Conservation (phyloP, 2,329 filamentous ascomycete species). For the Colletotrichum costaricense region DNA sequence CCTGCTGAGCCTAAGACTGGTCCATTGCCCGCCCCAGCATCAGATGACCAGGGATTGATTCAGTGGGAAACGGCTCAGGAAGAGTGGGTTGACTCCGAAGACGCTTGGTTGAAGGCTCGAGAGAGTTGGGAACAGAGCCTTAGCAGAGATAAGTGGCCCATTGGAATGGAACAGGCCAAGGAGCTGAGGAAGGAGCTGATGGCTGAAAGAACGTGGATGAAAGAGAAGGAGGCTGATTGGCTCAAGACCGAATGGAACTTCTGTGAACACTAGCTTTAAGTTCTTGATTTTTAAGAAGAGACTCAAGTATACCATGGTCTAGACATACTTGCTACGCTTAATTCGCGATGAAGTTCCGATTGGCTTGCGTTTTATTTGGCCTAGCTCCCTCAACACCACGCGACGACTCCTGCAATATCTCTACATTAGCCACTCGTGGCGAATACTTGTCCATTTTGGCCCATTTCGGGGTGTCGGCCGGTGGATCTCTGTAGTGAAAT, state of each 20-base stretch:
- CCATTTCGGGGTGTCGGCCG: no score
- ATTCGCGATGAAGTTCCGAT: no score
- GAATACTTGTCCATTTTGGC: no score
- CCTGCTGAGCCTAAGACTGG: slow-evolving; percentile 26
- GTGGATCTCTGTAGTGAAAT: no score
- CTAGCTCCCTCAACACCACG: no score
- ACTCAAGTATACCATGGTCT: background rate
- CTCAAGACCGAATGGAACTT: slow-evolving; percentile 36
- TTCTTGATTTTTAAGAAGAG: background rate
- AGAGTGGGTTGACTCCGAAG: background rate
- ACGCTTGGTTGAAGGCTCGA: slow-evolving; percentile 35
- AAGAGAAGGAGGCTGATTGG: background rate
- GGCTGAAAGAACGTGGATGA: slow-evolving; percentile 39
- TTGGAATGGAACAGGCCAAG: slow-evolving; percentile 40
- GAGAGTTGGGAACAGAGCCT: slow-evolving; percentile 30
- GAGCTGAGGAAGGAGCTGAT: slow-evolving; percentile 41
- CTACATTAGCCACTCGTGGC: no score
- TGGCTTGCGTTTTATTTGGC: no score
- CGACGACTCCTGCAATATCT: no score
- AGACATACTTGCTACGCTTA: background rate
- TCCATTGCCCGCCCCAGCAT: no score
- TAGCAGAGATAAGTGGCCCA: background rate
- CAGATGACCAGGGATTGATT: slow-evolving; percentile 34
- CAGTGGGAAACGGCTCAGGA: slow-evolving; percentile 9
- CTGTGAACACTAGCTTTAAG: slow-evolving; percentile 39